These are phyloP conservation scores for Salicornia ramosissima DNA, from an alignment of 148 eudicot genomes.

Conservation along the genomic window DNA sequence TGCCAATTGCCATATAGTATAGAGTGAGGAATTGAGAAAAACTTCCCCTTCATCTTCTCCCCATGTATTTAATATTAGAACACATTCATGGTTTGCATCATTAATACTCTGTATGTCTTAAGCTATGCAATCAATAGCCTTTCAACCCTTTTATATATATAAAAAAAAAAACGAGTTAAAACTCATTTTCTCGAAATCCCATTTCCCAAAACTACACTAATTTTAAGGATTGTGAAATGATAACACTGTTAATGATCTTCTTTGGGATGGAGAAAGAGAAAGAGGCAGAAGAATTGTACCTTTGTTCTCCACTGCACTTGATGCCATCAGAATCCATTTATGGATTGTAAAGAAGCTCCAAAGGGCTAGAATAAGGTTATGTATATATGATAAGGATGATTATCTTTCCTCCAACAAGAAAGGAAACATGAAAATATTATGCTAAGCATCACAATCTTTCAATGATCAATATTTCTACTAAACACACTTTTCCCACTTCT, in stretches of 20 bases:
- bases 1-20: not conserved
- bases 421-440: constrained; percentile 7
- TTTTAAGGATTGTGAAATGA: not conserved
- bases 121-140: too few species aligned
- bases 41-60: not conserved
- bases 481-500: constrained; percentile 28
- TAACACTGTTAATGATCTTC: too few species aligned
- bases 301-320: constrained; percentile 9
- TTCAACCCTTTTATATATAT: too few species aligned
- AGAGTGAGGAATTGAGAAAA: not conserved
- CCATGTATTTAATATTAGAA: not conserved
- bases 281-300: constrained; percentile 2
- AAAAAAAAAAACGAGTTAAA: too few species aligned
- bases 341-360: not conserved
- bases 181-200: too few species aligned
- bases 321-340: constrained; percentile 21
- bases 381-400: constrained; percentile 17
- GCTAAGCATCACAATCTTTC: constrained; percentile 26
- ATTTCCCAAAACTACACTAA: not conserved
- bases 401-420: not conserved
- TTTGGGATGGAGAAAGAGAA: not conserved
- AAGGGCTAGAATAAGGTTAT: not conserved
- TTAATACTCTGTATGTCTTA: too few species aligned
- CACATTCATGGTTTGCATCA: not conserved
- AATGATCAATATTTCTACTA: constrained; percentile 14